These are phyloP conservation scores for Ophiobolus disseminans DNA, from an alignment of 2,329 filamentous ascomycete species.

Conservation along the genomic window DNA sequence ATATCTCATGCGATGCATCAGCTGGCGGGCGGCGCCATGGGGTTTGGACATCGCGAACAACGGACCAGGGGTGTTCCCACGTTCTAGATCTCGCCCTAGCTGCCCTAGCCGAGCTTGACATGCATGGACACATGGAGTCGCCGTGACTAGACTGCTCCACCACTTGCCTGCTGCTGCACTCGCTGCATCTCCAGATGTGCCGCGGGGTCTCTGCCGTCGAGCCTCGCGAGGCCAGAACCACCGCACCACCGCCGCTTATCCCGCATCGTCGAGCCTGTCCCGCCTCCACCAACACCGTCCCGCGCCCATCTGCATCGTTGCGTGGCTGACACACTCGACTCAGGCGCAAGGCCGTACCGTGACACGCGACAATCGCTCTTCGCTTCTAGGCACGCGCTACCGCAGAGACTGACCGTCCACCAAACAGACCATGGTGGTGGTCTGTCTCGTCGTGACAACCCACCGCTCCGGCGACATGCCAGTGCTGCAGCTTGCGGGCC, in stretches of 20 bases:
- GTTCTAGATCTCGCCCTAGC: slow-evolving; percentile 20
- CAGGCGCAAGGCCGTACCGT: background rate
- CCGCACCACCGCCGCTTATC: background rate
- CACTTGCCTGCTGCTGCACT: no score
- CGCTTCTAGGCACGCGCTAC: background rate
- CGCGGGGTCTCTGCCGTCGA: background rate
- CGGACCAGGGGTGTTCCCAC: slow-evolving; percentile 7
- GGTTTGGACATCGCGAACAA: slow-evolving; percentile 1
- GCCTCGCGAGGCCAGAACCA: background rate
- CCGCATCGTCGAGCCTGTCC: background rate
- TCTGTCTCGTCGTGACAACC: background rate
- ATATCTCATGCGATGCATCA: slow-evolving; percentile 4
- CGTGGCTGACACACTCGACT: slow-evolving; percentile 1
- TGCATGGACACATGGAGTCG: background rate
- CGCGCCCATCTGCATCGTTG: background rate
- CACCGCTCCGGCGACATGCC: background rate
- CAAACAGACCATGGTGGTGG: background rate
- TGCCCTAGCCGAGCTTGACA: background rate
- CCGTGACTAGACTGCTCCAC: no score
- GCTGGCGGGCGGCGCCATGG: slow-evolving; percentile 5
- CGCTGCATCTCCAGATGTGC: background rate
- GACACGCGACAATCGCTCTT: background rate
- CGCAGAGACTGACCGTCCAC: background rate
- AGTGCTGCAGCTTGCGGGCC: background rate
- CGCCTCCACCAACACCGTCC: background rate